A percentile compares a stretch with the other conserved stretches of the same genome.
These are phyloP conservation scores for Cladophialophora exuberans DNA, from an alignment of 2,329 filamentous ascomycete species.

Conservation along the genomic window DNA sequence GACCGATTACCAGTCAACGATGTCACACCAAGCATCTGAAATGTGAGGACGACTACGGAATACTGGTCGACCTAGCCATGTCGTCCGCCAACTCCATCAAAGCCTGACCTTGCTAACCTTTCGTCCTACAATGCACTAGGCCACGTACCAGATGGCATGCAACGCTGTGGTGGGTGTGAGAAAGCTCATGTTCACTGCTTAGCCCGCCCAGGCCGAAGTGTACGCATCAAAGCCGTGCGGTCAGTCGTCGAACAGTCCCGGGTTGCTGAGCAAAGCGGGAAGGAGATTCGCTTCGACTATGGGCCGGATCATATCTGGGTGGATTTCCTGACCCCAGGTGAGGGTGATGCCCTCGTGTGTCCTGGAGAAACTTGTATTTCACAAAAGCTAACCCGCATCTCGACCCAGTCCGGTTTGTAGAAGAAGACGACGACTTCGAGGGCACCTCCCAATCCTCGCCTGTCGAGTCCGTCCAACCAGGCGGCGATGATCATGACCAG, in stretches of 20 bases:
- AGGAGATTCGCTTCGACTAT: conserved; percentile 2
- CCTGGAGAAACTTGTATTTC: not conserved
- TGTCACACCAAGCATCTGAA: not conserved
- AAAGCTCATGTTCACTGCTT: not conserved
- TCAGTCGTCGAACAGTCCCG: conserved; percentile 1
- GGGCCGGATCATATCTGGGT: conserved; percentile 1
- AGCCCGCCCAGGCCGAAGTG: not conserved
- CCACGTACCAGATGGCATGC: not conserved
- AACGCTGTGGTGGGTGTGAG: not conserved
- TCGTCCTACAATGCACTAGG: not conserved
- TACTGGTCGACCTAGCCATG: too few relatives aligned
- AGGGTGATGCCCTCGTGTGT: not conserved
- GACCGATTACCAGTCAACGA: not conserved
- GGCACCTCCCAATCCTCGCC: too few relatives aligned
- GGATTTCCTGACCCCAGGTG: not conserved
- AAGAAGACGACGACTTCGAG: too few relatives aligned
- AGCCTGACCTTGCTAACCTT: not conserved
- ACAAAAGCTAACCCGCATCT: not conserved
- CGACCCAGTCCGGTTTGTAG: not conserved
- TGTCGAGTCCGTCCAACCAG: too few relatives aligned
- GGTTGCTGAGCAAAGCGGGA: not conserved
- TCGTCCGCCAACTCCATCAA: too few relatives aligned
- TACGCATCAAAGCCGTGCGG: not conserved
- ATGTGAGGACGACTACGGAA: not conserved
- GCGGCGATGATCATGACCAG: too few relatives aligned